Evolutionary conservation across 192 early-diverging fungal species (phyloP).

Genomic region (Rhizoclosmatium globosum): DNA sequence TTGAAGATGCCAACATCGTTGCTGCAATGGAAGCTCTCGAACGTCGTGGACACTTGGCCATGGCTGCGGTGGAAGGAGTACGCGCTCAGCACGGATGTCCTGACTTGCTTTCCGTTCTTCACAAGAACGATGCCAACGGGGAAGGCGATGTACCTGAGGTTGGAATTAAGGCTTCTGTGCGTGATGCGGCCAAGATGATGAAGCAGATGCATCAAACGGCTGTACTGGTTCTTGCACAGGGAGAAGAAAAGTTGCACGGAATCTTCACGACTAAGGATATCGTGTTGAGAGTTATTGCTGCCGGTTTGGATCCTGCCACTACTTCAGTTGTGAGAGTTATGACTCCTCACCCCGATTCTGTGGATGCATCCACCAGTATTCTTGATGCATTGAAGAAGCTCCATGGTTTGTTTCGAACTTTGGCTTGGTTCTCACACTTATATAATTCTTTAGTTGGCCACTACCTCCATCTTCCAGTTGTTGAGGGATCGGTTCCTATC

Average conservation of each 20-base stretch:
- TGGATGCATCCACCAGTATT: constrained; percentile 46
- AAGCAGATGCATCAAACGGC: constrained; percentile 52
- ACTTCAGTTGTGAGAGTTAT: constrained; percentile 97
- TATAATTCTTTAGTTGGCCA: constrained; percentile 34
- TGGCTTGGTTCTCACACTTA: not conserved
- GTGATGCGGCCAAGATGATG: constrained; percentile 57
- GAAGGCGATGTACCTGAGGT: constrained; percentile 45
- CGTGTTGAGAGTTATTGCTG: constrained; percentile 59
- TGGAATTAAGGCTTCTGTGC: constrained; percentile 45
- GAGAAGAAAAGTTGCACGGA: constrained; percentile 73
- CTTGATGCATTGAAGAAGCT: constrained; percentile 62
- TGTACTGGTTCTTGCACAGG: constrained; percentile 49
- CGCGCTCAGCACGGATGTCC: constrained; percentile 84
- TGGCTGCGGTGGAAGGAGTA: constrained; percentile 50
- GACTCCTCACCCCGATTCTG: constrained; percentile 69
- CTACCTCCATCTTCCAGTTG: constrained; percentile 59
- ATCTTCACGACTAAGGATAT: constrained; percentile 89
- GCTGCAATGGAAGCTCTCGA: constrained; percentile 64
- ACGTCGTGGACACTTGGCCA: constrained; percentile 50
- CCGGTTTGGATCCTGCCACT: constrained; percentile 82
- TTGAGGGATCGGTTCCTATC: constrained; percentile 46
- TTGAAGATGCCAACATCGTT: constrained; percentile 64
- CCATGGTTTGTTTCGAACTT: constrained; percentile 34
- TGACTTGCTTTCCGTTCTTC: constrained; percentile 82
- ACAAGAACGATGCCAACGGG: constrained; percentile 41